These are phyloP conservation scores for Xylariaceae sp. DNA, from an alignment of 2,329 filamentous ascomycete genomes.

Conservation along the genomic window DNA sequence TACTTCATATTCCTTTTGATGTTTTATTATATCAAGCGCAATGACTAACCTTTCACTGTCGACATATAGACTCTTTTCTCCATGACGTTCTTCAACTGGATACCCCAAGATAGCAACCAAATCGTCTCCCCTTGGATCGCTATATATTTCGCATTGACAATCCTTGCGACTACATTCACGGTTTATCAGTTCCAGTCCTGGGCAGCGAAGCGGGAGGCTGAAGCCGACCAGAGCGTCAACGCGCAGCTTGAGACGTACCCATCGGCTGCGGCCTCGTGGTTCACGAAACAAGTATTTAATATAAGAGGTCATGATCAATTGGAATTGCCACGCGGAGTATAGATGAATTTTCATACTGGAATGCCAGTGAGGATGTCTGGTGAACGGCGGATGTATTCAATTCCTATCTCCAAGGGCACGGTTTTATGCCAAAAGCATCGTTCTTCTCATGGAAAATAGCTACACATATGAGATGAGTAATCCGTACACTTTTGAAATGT, in stretches of 20 bases:
- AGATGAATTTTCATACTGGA: too few species aligned
- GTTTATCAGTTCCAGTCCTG: constrained; percentile 4
- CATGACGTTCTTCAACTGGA: constrained; percentile 21
- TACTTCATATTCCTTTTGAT: neutral
- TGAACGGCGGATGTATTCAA: too few species aligned
- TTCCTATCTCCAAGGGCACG: too few species aligned
- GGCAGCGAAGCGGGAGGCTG: constrained; percentile 1
- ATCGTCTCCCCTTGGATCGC: constrained; percentile 19
- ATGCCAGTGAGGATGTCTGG: too few species aligned
- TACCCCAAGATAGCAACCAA: constrained; percentile 13
- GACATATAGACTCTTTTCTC: constrained; percentile 20
- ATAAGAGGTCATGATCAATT: too few species aligned
- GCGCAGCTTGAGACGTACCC: neutral
- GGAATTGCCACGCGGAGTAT: too few species aligned
- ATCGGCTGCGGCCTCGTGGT: too few species aligned
- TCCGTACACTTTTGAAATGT: too few species aligned
- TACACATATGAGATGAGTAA: too few species aligned
- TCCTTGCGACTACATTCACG: constrained; percentile 7
- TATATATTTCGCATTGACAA: constrained; percentile 14
- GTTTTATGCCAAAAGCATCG: too few species aligned
- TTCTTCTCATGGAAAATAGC: too few species aligned
- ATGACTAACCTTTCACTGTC: neutral
- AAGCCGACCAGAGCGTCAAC: neutral
- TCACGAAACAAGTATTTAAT: too few species aligned
- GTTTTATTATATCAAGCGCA: neutral